These are phyloP conservation scores for Fusarium paranaense DNA, from an alignment of 2,329 filamentous ascomycete genomes.

Conservation along the genomic window DNA sequence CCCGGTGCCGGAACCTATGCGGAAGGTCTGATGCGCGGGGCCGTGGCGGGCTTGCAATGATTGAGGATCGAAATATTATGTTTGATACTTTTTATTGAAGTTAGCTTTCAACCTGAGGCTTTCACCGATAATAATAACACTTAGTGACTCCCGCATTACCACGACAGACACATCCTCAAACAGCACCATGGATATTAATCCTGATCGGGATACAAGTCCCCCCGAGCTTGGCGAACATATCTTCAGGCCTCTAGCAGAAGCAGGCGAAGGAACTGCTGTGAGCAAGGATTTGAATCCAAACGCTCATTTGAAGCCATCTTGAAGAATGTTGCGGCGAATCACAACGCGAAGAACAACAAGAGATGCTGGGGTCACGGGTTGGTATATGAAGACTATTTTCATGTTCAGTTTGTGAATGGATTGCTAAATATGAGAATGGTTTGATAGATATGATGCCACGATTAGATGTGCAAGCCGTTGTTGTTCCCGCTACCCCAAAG, in stretches of 20 bases:
- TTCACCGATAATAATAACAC: neutral
- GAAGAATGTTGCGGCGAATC: slow-evolving; percentile 49
- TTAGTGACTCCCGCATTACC: neutral
- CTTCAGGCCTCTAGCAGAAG: neutral
- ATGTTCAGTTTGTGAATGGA: slow-evolving; percentile 48
- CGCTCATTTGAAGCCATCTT: slow-evolving; percentile 45
- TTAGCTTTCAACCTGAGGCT: neutral
- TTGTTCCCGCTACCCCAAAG: neutral
- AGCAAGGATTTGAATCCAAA: neutral
- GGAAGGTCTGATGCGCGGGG: neutral
- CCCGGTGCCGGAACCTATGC: neutral
- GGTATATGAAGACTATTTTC: slow-evolving; percentile 62
- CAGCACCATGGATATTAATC: no score
- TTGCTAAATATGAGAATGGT: slow-evolving; percentile 24
- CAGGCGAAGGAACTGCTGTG: neutral
- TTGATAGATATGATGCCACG: neutral
- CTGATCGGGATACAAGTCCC: no score
- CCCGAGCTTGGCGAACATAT: no score
- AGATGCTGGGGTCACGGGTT: slow-evolving; percentile 53
- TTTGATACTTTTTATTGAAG: neutral
- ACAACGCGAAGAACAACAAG: slow-evolving; percentile 46
- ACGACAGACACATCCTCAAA: slow-evolving; percentile 6
- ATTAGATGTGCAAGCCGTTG: neutral
- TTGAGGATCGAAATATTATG: neutral
- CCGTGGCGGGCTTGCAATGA: neutral